Evolutionary conservation across 768 basidiomycete genomes (phyloP), one percentile per base, ranked within the genome.

Genomic region (Mrakia frigida): DNA sequence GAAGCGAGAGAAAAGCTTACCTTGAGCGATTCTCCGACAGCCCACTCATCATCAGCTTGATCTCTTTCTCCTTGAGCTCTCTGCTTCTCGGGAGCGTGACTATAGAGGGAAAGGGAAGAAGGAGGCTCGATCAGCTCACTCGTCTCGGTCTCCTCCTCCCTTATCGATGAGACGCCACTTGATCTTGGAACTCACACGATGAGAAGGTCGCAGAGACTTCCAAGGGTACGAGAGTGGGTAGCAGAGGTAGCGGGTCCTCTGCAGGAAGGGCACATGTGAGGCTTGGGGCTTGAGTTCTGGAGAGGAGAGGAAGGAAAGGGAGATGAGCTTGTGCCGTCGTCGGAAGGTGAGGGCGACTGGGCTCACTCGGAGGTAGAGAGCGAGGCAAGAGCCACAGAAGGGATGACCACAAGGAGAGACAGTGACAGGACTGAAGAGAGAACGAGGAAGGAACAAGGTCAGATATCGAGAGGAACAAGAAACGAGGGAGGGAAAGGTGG

Each of bases 1-100:
- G 43, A 31, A 23, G 46, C 11, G 10, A 46, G 63, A 21, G 6
- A 33, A n/a, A n/a, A 10, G n/a, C 75, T 35, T 2, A 76, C 75
- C 33, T 16, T 56, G 21, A 76, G 71, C 1, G 50, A 33, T 33
- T 71, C 69, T 28, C 70, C 75, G 46, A 72, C 46, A 10, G 61
- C 52, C 75, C 75, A 76, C 7, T 63, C 41, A 23, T 67, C 46
- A 33, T 76, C 70, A 7, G 75, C 75, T 41, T 76, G 75, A 33
- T 76, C 63, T 46, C 35, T 63, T 46, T 76, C 75, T 39, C 33
- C 70, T 61, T 76, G 59, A 33, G 68, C 39, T 23, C 75, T 59
- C 10, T 70, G 41, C 43, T 60, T 70, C 31, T 65, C 75, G 18
- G 75, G 75, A 14, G 75, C 75, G 28, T 76, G 75, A 1, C 75